These are phyloP conservation scores for Trametes punicea DNA, from an alignment of 768 basidiomycete genomes.

Conservation along the genomic window DNA sequence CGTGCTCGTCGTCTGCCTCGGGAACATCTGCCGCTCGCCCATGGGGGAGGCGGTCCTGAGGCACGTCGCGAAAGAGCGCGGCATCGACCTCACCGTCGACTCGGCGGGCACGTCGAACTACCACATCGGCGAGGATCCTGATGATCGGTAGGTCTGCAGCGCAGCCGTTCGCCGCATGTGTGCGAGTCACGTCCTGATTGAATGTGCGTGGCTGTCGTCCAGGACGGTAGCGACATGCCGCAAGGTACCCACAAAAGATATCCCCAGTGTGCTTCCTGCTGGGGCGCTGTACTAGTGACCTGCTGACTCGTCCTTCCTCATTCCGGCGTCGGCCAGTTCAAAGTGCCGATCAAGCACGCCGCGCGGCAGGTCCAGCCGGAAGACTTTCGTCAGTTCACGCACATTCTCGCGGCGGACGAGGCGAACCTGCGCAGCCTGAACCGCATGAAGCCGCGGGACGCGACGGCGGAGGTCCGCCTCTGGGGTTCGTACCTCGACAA, in stretches of 20 bases:
- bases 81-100: constrained; percentile 67
- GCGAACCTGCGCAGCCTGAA: constrained; percentile 66
- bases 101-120: constrained; percentile 85
- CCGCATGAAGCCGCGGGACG: constrained; percentile 43
- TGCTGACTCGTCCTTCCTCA: not conserved
- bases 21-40: constrained; percentile 87
- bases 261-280: too few relatives aligned
- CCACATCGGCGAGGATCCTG: constrained; percentile 81
- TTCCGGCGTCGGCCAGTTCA: constrained; percentile 44
- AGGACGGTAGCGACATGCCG: constrained; percentile 71
- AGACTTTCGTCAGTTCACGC: constrained; percentile 75
- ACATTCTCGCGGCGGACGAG: constrained; percentile 84
- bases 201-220: not conserved
- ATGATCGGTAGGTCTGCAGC: constrained; percentile 55
- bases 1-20: constrained; percentile 75
- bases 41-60: constrained; percentile 88
- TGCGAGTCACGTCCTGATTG: not conserved
- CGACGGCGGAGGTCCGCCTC: constrained; percentile 65
- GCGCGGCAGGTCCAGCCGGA: constrained; percentile 60
- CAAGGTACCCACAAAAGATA: too few relatives aligned
- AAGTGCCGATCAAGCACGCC: constrained; percentile 63
- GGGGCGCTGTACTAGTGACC: too few relatives aligned
- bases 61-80: constrained; percentile 63
- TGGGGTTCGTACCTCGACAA: constrained; percentile 78
- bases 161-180: not conserved